These are phyloP conservation scores for Meira nashicola DNA, from an alignment of 1,284 basidiomycete genomes.

Conservation along the genomic window DNA sequence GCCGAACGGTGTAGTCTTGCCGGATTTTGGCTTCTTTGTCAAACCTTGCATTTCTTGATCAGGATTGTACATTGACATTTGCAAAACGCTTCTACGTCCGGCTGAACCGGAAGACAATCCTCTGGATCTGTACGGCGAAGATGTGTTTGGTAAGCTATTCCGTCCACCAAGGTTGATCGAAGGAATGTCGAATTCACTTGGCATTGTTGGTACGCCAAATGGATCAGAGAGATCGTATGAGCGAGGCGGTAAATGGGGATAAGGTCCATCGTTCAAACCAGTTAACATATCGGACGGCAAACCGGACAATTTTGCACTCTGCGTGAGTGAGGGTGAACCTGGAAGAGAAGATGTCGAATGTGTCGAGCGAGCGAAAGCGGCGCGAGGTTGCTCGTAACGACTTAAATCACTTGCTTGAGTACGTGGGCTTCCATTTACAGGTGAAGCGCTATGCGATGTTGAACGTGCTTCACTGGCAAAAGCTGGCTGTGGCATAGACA, in stretches of 20 bases:
- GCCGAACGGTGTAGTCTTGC: constrained; percentile 32
- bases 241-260: constrained; percentile 21
- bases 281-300: constrained; percentile 33
- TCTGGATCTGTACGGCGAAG: constrained; percentile 12
- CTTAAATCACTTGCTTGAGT: neutral
- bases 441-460: neutral
- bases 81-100: constrained; percentile 23
- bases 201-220: constrained; percentile 28
- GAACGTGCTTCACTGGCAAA: neutral
- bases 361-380: constrained; percentile 2
- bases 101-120: neutral
- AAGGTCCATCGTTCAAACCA: constrained; percentile 36
- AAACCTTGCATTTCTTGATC: constrained; percentile 35
- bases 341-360: constrained; percentile 2
- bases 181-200: neutral
- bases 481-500: constrained; percentile 9
- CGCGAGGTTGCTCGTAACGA: constrained; percentile 7
- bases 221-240: constrained; percentile 19
- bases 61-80: constrained; percentile 43
- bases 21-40: constrained; percentile 26
- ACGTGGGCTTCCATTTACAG: constrained; percentile 5
- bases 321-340: constrained; percentile 6
- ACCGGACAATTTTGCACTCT: constrained; percentile 13
- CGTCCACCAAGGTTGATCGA: neutral
- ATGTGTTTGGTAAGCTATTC: constrained; percentile 12